phyloP scores from a whole-genome alignment of 768 basidiomycete genomes.

The Suillus americanus region DNA sequence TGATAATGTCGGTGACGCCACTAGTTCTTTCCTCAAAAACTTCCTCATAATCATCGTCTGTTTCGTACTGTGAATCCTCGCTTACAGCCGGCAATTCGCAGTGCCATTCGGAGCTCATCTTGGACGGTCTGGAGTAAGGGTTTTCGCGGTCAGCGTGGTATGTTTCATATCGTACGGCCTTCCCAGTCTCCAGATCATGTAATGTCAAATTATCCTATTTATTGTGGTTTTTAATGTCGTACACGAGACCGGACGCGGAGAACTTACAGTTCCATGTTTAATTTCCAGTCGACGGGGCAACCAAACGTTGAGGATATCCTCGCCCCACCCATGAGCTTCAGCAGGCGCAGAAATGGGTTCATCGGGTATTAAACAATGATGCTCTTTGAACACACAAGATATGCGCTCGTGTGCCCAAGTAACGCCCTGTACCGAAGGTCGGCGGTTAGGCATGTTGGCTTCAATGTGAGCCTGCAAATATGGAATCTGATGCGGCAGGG shows the following conservation, averaged over 20 bases:
- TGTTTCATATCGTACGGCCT: slow-evolving; percentile 45
- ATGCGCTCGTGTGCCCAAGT: slow-evolving; percentile 37
- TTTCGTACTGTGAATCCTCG: slow-evolving; percentile 12
- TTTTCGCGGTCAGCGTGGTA: slow-evolving; percentile 37
- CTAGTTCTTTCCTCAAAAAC: slow-evolving; percentile 36
- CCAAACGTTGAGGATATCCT: slow-evolving; percentile 51
- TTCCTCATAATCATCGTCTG: slow-evolving; percentile 42
- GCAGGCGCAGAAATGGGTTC: slow-evolving; percentile 36
- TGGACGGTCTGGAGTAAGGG: slow-evolving; percentile 33
- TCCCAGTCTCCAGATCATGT: slow-evolving; percentile 39
- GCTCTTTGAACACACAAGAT: slow-evolving; percentile 43
- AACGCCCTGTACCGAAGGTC: slow-evolving; percentile 18
- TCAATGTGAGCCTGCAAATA: slow-evolving; percentile 24
- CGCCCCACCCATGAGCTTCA: slow-evolving; percentile 33
- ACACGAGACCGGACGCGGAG: not conserved
- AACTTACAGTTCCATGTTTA: slow-evolving; percentile 34
- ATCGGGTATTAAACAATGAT: slow-evolving; percentile 43
- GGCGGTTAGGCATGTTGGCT: slow-evolving; percentile 21
- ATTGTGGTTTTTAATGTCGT: not conserved
- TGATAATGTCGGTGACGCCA: slow-evolving; percentile 50
- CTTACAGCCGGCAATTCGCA: slow-evolving; percentile 15
- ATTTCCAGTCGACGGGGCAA: slow-evolving; percentile 39
- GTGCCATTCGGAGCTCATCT: slow-evolving; percentile 22
- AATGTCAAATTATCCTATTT: slow-evolving; percentile 43
- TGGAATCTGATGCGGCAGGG: slow-evolving; percentile 21